A percentile compares a stretch with the other conserved stretches of the same genome.
Evolutionary conservation across 2,329 filamentous ascomycete genomes (phyloP).

Genomic region (Tolypocladium inflatum): DNA sequence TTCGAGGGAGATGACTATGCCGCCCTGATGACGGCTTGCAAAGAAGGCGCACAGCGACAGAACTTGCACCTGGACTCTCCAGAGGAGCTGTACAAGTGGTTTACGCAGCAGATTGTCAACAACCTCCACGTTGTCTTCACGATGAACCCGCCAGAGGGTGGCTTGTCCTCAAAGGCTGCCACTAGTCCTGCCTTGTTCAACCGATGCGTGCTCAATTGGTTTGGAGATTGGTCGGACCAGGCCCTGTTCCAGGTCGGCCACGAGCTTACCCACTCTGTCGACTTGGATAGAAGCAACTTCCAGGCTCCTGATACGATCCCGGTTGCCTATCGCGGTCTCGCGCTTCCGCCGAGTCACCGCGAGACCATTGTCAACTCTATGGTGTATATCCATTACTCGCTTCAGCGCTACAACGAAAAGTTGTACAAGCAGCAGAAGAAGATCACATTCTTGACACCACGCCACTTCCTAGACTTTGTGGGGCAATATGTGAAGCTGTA

Average conservation of each 20-base stretch:
- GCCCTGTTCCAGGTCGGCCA: conserved; percentile 95
- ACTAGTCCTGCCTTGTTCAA: conserved; percentile 99
- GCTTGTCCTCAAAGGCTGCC: conserved; percentile 88
- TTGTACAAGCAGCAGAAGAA: conserved; percentile 87
- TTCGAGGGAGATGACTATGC: conserved; percentile 99
- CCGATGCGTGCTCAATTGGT: conserved; percentile 99
- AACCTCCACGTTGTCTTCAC: conserved; percentile 99
- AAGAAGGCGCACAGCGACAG: conserved; percentile 94
- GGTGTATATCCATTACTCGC: conserved; percentile 96
- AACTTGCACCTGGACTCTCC: conserved; percentile 92
- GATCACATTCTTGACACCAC: conserved; percentile 85
- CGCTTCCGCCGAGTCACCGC: conserved; percentile 77
- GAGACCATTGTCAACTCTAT: conserved; percentile 94
- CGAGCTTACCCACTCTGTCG: conserved; percentile 91
- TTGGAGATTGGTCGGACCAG: conserved; percentile 99
- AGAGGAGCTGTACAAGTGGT: conserved; percentile 99
- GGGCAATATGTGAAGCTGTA: conserved; percentile 96
- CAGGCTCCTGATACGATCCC: conserved; percentile 83
- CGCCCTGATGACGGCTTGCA: conserved; percentile 98
- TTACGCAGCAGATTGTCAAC: conserved; percentile 97
- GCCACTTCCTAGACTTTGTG: conserved; percentile 96
- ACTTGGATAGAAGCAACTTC: conserved; percentile 83
- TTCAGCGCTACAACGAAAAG: conserved; percentile 81
- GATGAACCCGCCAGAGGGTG: conserved; percentile 97
- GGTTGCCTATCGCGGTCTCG: conserved; percentile 80